A percentile compares a stretch with the other conserved stretches of the same genome.
Conservation (phyloP, 345 rosid species). For the Camelina neglecta region DNA sequence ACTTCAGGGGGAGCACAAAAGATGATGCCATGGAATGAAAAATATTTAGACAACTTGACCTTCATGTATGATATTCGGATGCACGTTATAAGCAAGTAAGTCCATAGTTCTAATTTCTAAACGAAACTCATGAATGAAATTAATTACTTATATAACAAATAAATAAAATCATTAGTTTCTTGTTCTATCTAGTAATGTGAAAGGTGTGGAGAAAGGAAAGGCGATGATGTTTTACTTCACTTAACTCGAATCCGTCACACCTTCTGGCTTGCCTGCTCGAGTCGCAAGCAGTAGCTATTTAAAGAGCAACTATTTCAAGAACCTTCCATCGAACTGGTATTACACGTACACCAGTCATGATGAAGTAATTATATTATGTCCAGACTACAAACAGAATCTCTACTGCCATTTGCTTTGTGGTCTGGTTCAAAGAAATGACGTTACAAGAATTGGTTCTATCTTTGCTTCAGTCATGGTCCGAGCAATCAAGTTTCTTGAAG, state of each 20-base stretch:
- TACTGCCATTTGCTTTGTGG: slow-evolving; percentile 83
- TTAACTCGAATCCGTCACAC: slow-evolving; percentile 69
- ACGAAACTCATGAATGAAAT: background rate
- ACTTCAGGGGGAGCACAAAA: slow-evolving; percentile 86
- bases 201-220: slow-evolving; percentile 77
- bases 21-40: slow-evolving; percentile 80
- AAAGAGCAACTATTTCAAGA: slow-evolving; percentile 71
- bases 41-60: slow-evolving; percentile 69
- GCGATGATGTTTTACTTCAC: slow-evolving; percentile 70
- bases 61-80: slow-evolving; percentile 77
- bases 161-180: background rate
- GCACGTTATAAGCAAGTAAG: slow-evolving; percentile 75
- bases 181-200: slow-evolving; percentile 52
- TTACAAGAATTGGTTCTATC: slow-evolving; percentile 70
- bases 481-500: slow-evolving; percentile 72
- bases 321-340: slow-evolving; percentile 70
- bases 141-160: background rate
- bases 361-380: slow-evolving; percentile 72
- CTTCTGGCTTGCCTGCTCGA: slow-evolving; percentile 70
- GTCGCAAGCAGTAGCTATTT: slow-evolving; percentile 80
- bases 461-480: slow-evolving; percentile 76
- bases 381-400: slow-evolving; percentile 79
- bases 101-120: background rate
- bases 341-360: slow-evolving; percentile 73
- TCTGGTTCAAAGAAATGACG: slow-evolving; percentile 62